Conservation (phyloP, 768 basidiomycete species). For the Termitomyces sp. region DNA sequence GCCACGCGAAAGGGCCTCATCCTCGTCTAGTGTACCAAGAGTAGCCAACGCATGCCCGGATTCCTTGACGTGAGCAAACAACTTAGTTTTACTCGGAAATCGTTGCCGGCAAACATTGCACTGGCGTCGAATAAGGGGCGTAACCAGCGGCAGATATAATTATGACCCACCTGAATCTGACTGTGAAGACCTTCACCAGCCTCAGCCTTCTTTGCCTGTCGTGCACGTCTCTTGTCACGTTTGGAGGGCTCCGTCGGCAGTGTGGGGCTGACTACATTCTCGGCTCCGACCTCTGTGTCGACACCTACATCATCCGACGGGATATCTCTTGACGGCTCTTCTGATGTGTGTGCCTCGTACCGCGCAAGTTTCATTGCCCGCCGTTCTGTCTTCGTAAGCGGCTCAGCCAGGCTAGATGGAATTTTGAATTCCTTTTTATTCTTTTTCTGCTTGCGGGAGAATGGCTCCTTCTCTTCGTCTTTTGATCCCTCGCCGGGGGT, state of each 20-base stretch:
- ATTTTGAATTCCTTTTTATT: conserved; percentile 1
- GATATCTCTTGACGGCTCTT: not conserved
- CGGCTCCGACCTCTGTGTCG: conserved; percentile 4
- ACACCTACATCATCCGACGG: not conserved
- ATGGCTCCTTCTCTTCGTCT: conserved; percentile 4
- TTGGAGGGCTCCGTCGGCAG: conserved; percentile 42
- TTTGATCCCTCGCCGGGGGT: not conserved
- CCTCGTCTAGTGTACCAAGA: conserved; percentile 19
- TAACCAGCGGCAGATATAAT: not conserved
- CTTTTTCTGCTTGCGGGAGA: conserved; percentile 6
- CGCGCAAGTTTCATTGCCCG: conserved; percentile 11
- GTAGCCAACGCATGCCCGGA: conserved; percentile 63
- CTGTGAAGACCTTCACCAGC: conserved; percentile 23
- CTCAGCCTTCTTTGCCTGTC: conserved; percentile 68
- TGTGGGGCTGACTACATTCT: conserved; percentile 1
- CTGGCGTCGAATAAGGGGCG: conserved; percentile 23
- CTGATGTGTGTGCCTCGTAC: conserved; percentile 1
- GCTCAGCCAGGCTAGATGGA: not conserved
- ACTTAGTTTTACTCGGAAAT: conserved; percentile 65
- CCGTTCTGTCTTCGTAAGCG: conserved; percentile 12
- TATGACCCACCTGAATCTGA: conserved; percentile 5
- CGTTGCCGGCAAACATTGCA: conserved; percentile 66
- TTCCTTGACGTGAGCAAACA: conserved; percentile 69
- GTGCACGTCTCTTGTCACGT: conserved; percentile 72
- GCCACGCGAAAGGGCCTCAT: conserved; percentile 15